Evolutionary conservation across 306 rosid genomes (phyloP).

Genomic region (Rubus idaeus): DNA sequence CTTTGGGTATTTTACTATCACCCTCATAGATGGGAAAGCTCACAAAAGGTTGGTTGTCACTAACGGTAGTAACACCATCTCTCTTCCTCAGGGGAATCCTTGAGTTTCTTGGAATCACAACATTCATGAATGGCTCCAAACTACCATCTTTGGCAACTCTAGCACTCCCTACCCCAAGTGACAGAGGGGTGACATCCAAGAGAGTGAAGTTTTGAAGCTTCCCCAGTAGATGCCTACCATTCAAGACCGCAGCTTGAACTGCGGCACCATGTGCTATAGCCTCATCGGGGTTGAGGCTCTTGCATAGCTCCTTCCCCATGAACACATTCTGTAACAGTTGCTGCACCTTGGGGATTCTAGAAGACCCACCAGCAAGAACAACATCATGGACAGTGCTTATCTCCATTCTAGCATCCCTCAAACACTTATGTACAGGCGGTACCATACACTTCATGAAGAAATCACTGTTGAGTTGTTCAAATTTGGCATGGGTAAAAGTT

Average conservation of each 20-base stretch:
- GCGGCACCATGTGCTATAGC: conserved; percentile 7
- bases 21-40: conserved; percentile 5
- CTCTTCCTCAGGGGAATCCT: neutral
- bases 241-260: conserved; percentile 5
- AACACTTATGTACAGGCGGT: conserved; percentile 1
- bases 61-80: neutral
- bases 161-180: conserved; percentile 7
- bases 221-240: neutral
- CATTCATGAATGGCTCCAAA: neutral
- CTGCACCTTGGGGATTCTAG: conserved; percentile 15
- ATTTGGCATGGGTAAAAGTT: conserved; percentile 7
- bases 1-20: neutral
- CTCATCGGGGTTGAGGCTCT: conserved; percentile 8
- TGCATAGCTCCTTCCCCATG: conserved; percentile 9
- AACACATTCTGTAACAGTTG: neutral
- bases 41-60: conserved; percentile 2
- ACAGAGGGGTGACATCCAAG: conserved; percentile 1
- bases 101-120: conserved; percentile 14
- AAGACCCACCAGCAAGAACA: conserved; percentile 17
- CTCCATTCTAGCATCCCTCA: conserved; percentile 12
- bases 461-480: conserved; percentile 5
- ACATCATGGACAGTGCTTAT: conserved; percentile 1
- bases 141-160: neutral
- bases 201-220: conserved; percentile 11
- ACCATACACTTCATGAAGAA: conserved; percentile 6